Evolutionary conservation across 78 protist genomes (phyloP), one percentile per base, ranked within the genome.

Genomic region (Chrysochromulina parva): DNA sequence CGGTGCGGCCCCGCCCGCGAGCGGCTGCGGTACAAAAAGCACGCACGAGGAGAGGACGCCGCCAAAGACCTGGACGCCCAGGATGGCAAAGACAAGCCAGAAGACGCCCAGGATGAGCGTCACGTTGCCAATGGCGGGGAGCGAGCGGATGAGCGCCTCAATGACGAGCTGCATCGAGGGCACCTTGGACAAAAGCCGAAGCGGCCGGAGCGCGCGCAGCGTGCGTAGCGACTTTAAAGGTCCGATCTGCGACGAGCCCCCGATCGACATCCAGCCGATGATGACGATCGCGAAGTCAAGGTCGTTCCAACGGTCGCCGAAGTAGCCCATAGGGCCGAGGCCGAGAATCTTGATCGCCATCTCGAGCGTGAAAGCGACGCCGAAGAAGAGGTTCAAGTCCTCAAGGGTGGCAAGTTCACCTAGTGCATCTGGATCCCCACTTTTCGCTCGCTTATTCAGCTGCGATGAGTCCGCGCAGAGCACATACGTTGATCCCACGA

Each of bases 241-340:
- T 22, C 9, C 24, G 7, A 11, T 11, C 67, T 17, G 67, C 67
- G 67, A 16, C n/a, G n/a, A 19, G 22, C 24, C 24, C 26, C 10
- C 67, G 67, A 60, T 6, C 24, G 67, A 60, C 38, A 38, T 38
- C 38, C 38, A 38, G 38, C 38, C 38, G 67, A 60, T 16, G 67
- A 19, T 22, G 67, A 60, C 67, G 67, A 60, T 60, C 26, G 20
- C 24, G 24, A 16, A 5, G 22, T 60, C 67, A 22, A 60, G 67
- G 26, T 19, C 7, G 20, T 60, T 60, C 92, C 92, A 89, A 48
- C 19, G 28, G 26, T 67, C 81, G 4, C 85, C 24, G 26, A 89
- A 89, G 66, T 89, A 89, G 6, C 24, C 24, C 26, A 11, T 11
- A 11, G 17, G 26, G 67, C 67, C 67, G 6, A 17, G 22, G 26